Evolutionary conservation across 2,329 filamentous ascomycete species (phyloP).

Genomic region (Drechslerella coelobrocha): DNA sequence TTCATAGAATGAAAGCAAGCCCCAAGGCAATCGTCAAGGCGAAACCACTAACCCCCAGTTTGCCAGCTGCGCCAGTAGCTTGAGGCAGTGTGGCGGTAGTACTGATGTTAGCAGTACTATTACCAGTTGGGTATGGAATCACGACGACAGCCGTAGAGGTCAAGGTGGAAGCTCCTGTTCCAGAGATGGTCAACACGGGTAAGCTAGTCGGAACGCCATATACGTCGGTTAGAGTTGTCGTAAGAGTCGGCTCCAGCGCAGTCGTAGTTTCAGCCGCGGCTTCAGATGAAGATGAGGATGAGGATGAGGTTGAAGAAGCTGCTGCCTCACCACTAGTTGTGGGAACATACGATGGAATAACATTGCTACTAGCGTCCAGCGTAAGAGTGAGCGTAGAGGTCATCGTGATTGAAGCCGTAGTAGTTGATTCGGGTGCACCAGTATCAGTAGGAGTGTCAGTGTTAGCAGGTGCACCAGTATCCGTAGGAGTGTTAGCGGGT

Average conservation of each 20-base stretch:
- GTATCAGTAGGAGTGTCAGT: conserved; percentile 11
- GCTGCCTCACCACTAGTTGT: neutral
- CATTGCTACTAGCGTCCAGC: conserved; percentile 3
- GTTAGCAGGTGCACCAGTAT: conserved; percentile 11
- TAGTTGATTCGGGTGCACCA: neutral
- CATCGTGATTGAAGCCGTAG: neutral
- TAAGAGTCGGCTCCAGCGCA: neutral
- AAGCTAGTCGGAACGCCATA: conserved; percentile 1
- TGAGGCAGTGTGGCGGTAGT: conserved; percentile 25
- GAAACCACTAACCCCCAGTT: conserved; percentile 40
- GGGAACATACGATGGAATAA: neutral
- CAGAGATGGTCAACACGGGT: conserved; percentile 5
- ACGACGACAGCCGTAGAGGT: conserved; percentile 32
- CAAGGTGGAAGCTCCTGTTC: conserved; percentile 10
- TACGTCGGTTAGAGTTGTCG: neutral
- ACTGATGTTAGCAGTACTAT: conserved; percentile 30
- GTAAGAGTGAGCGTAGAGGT: conserved; percentile 11
- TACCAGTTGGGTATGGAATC: conserved; percentile 19
- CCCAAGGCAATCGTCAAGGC: conserved; percentile 43
- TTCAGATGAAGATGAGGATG: too few species aligned
- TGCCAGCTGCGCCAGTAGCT: conserved; percentile 40
- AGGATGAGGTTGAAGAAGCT: neutral
- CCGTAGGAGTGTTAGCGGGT: conserved; percentile 13
- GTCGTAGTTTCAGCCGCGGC: neutral
- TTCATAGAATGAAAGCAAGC: conserved; percentile 42